These are phyloP conservation scores for Silybum marianum DNA, from an alignment of 129 eudicot species.

Conservation along the genomic window DNA sequence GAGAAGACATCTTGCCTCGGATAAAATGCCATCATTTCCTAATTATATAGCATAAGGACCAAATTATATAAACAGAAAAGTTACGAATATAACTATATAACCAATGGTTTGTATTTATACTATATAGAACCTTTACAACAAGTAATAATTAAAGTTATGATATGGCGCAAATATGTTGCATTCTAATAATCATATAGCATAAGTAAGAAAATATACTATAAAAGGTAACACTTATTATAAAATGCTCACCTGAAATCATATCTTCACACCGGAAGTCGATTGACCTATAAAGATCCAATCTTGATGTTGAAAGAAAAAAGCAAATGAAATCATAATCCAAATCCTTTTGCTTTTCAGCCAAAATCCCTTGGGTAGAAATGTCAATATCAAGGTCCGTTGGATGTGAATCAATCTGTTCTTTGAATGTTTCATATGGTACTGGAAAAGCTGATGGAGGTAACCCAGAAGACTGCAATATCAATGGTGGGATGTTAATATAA, in stretches of 20 bases:
- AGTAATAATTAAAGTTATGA: not conserved
- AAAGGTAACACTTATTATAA: not conserved
- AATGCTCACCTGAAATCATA: conserved; percentile 84
- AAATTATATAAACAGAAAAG: conserved; percentile 7
- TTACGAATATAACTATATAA: conserved; percentile 1
- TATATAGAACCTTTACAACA: not conserved
- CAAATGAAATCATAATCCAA: conserved; percentile 90
- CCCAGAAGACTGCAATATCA: conserved; percentile 69
- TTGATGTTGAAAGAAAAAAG: conserved; percentile 79
- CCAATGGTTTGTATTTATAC: conserved; percentile 4
- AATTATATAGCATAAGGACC: conserved; percentile 18
- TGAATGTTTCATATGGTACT: conserved; percentile 82
- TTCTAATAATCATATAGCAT: not conserved
- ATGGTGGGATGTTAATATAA: conserved; percentile 13
- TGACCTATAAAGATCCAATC: conserved; percentile 83
- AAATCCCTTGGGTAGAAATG: conserved; percentile 31
- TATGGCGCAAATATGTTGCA: not conserved
- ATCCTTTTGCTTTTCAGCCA: conserved; percentile 48
- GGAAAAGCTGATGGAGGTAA: conserved; percentile 82
- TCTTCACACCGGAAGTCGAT: conserved; percentile 95
- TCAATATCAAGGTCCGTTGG: conserved; percentile 30
- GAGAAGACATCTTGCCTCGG: conserved; percentile 93
- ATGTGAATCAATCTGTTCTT: conserved; percentile 42
- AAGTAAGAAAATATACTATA: not conserved
- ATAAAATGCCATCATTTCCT: conserved; percentile 79